Base-by-base conservation (phyloP, 1,284 basidiomycete genomes). In the Ceratobasidium sp. region DNA sequence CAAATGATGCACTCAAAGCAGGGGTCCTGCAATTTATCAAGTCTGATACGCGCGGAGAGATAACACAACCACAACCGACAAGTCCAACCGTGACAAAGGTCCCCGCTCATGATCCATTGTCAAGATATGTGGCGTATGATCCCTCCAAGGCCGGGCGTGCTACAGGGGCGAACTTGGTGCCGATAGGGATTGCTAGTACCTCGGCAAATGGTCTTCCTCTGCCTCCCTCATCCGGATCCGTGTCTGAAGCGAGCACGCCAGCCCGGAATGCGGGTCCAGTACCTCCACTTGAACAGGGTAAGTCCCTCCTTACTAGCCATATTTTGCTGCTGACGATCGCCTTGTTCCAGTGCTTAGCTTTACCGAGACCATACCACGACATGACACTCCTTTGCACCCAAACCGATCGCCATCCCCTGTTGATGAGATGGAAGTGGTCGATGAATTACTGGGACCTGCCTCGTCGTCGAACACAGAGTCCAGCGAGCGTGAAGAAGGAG, bases 11-110 rank as follows among this genome's bases (percentile, higher is more conserved):
- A 8, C 39, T 64, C 21, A 42, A 64, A 25, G 23, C 36, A 9
- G 59, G 59, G 9, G 59, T 64, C 2, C 19, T 64, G 21, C 47
- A 64, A 13, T 64, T 52, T 16, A 64, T 64, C 27, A 16, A 25
- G 8, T 16, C 29, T 8, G 29, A 54, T 14, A 14, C 3, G n/a
- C 2, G 3, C 14, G 23, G 14, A 21, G 47, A 2, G 21, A 8
- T 6, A 50, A 16, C 14, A 21, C 47, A 8, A 3, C 16, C n/a
- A 27, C 49, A 47, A 14, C 21, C 49, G 9, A 8, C 39, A 16
- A 14, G 19, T 30, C 33, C 49, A 13, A 3, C 59, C 6, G 14
- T 13, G 1, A 16, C 16, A 19, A 47, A 27, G 9, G 23, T 64
- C 13, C 29, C 27, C 23, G 29, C 29, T 30, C 33, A 54, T n/a